These are phyloP conservation scores for Davidsoniella virescens DNA, from an alignment of 2,329 filamentous ascomycete genomes.

Conservation along the genomic window DNA sequence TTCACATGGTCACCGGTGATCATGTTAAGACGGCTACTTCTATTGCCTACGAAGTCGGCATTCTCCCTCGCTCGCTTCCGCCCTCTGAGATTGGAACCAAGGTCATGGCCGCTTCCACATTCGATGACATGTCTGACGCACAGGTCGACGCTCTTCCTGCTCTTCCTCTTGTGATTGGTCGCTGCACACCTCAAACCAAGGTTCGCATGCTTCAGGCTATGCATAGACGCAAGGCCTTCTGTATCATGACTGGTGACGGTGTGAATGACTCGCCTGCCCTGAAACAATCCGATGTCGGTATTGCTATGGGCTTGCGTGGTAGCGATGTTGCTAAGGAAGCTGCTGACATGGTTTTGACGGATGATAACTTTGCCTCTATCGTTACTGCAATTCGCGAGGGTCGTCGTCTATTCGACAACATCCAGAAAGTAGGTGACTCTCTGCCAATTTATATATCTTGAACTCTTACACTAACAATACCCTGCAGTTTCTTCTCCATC, in stretches of 20 bases:
- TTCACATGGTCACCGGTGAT: conserved; percentile 56
- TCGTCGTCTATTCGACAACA: conserved; percentile 54
- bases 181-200: conserved; percentile 55
- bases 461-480: conserved; percentile 12
- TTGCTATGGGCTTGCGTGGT: conserved; percentile 56
- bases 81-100: conserved; percentile 25
- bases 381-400: conserved; percentile 58
- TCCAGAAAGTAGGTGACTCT: conserved; percentile 42
- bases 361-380: conserved; percentile 77
- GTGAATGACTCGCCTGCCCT: conserved; percentile 61
- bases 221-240: conserved; percentile 49
- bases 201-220: conserved; percentile 64
- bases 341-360: conserved; percentile 73
- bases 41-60: conserved; percentile 49
- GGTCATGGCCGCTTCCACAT: conserved; percentile 46
- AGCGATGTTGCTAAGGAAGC: conserved; percentile 66
- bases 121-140: conserved; percentile 44
- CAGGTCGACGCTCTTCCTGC: conserved; percentile 45
- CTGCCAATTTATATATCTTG: not conserved
- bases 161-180: conserved; percentile 51
- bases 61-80: conserved; percentile 28
- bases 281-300: conserved; percentile 58
- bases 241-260: conserved; percentile 60
- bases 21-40: conserved; percentile 51
- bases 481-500: conserved; percentile 41